Percentiles rank a stretch among this genome's conserved stretches.
These are phyloP conservation scores for Discostella pseudostelligera DNA, from an alignment of 108 stramenopile genomes.

Conservation along the genomic window DNA sequence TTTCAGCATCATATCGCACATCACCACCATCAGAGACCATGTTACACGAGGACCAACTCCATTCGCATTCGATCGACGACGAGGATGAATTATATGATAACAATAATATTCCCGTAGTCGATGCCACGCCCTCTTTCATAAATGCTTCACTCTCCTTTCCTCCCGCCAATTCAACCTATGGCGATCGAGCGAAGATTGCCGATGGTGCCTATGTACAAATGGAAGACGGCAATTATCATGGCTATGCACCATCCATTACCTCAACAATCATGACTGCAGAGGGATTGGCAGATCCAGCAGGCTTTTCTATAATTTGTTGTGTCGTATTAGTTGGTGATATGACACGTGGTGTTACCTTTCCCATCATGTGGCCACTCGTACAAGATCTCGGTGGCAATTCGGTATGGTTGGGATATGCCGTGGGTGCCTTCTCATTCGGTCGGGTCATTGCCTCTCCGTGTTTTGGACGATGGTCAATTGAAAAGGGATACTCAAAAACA, in stretches of 20 bases:
- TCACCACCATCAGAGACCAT: too few species aligned
- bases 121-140: background rate
- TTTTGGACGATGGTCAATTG: slow-evolving; percentile 71
- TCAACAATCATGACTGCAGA: slow-evolving; percentile 74
- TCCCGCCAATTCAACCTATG: slow-evolving; percentile 11
- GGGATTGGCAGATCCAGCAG: slow-evolving; percentile 66
- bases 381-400: slow-evolving; percentile 70
- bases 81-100: too few species aligned
- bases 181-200: background rate
- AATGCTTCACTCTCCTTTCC: slow-evolving; percentile 3
- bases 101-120: background rate
- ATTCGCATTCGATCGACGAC: too few species aligned
- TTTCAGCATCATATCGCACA: too few species aligned
- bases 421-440: slow-evolving; percentile 91
- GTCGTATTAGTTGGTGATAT: slow-evolving; percentile 91
- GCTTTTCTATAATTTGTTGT: slow-evolving; percentile 74
- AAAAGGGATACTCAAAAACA: slow-evolving; percentile 79
- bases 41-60: too few species aligned
- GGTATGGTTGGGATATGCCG: slow-evolving; percentile 82
- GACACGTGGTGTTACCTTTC: slow-evolving; percentile 92
- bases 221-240: slow-evolving; percentile 26
- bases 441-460: slow-evolving; percentile 83
- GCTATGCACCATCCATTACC: background rate
- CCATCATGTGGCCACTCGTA: slow-evolving; percentile 92
- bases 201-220: slow-evolving; percentile 15